Evolutionary conservation across 1,139 yeast species (phyloP), one percentile per base, ranked within the genome.

Genomic region (Saccharomycopsis crataegensis): DNA sequence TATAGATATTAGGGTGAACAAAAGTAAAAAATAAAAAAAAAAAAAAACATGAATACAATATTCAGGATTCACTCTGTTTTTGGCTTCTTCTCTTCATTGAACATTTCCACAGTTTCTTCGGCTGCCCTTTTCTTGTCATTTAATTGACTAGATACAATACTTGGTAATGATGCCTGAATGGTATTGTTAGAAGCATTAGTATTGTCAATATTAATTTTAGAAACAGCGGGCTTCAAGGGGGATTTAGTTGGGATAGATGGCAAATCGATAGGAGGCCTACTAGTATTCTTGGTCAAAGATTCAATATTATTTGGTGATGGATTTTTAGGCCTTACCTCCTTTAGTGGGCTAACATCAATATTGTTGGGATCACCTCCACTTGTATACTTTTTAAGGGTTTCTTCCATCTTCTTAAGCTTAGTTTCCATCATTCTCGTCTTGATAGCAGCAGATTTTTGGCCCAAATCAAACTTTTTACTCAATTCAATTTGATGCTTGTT

Each of bases 101-200:
- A 31, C 6, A 16, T 16, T 3, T 8, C 36, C 28, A 22, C 16
- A 6, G 8, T 40, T 28, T 46, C 52, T n/a, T 55, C 58, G 11
- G 54, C 52, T 11, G 49, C 38, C 40, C 58, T 50, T 37, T 55
- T 55, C 43, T 54, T 54, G 1, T 43, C 49, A 41, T 42, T n/a
- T 3, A 16, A n/a, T 22, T 22, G 28, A 22, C 4, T 22, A 22
- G 28, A 22, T 22, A 22, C 4, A 36, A 36, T 5, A 11, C 11
- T 36, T 36, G 40, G 40, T 11, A 36, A 11, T 36, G 40, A 11
- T 36, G 40, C n/a, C 40, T 3, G 3, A 11, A 36, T 36, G 40
- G n/a, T n/a, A 11, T 11, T 5, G 3, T 36, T 36, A 11, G 40
- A 3, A 11, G 11, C 40, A 36, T 36, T 36, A 36, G 11, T 36